Base-by-base conservation (phyloP, 2,329 filamentous ascomycete genomes). In the Harringtonia lauricola region DNA sequence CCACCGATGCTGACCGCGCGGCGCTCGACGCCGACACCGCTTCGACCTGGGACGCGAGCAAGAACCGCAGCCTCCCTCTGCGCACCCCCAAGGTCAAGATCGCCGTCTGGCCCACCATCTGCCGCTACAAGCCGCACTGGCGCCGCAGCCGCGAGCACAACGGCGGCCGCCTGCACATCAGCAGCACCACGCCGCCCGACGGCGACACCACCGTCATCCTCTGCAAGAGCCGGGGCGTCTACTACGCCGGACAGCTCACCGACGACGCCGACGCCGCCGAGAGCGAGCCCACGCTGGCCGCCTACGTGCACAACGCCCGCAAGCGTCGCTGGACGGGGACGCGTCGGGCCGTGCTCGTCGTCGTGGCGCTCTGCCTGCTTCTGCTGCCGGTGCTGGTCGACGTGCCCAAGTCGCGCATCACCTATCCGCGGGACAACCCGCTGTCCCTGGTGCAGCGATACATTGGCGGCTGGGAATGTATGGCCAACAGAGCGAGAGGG, bases 1-100 rank as follows among this genome's bases (percentile, higher is more conserved):
- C 43, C 18, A 7, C 12, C 3, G 14, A 22, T 0, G 34, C 28
- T 3, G 48, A 45, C 35, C 4, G 1, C 1, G 28, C 19, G 3
- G 8, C 24, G 18, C 37, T n/a, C 12, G 41, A 12, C 4, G 8
- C 9, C 24, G 24, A 26, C 24, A 26, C 24, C 24, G n/a, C n/a
- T n/a, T n/a, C n/a, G n/a, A n/a, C n/a, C n/a, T n/a, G n/a, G n/a
- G n/a, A n/a, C n/a, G n/a, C 17, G 15, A 41, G 14, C 12, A 14
- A 18, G 8, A 19, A 13, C 13, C 14, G 22, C 22, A n/a, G 15
- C 33, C 22, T 36, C 17, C 41, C 43, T 12, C 26, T 42, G n/a
- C 48, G 46, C 26, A 29, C 50, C 2, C 54, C 51, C 38, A 61
- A 57, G 38, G 53, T 61, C 41, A 58, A 62, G 42, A 55, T 62